Base-by-base conservation (phyloP, 306 rosid species). In the Fragaria ananassa region DNA sequence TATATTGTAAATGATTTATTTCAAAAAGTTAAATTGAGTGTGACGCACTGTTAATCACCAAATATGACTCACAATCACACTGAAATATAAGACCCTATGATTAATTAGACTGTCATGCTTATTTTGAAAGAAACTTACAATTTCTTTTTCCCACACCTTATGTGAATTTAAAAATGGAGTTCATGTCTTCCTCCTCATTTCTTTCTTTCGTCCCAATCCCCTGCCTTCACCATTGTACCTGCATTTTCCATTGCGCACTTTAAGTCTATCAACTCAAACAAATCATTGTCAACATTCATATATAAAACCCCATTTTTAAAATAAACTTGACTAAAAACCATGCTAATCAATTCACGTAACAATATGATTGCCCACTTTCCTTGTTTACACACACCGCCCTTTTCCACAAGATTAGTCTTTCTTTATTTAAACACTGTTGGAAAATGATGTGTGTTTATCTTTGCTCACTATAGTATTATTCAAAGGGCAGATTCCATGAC, bases 291-390 rank as follows among this genome's bases (percentile, higher is more conserved):
- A 57, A 57, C 34, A 57, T 57, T 57, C 31, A 3, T 23, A 23
- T 8, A 5, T 6, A 21, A 4, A 4, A 21, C 25, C 45, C 62
- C 19, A 78, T 12, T 78, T 62, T 8, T 63, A 41, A 23, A 49
- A 9, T 25, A 0, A 29, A 65, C 27, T 51, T 72, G 72, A 61
- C 35, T 29, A 25, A 72, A 2, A 47, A 49, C 31, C 14, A 41
- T 14, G 35, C 76, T 56, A 6, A 34, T 12, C 10, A 15, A 21
- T 18, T 25, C 3, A 31, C 37, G 68, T 74, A 37, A 66, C 29
- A 34, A 45, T 46, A 72, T 4, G 42, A 44, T 74, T 74, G 45
- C 4, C 5, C 44, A 34, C 57, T 80, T 74, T 74, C 50, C 79
- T 68, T 73, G 74, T 34, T 41, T 57, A 44, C n/a, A 31, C 44